Conservation (phyloP, 2,329 filamentous ascomycete species). For the Intubia oerlemansii region DNA sequence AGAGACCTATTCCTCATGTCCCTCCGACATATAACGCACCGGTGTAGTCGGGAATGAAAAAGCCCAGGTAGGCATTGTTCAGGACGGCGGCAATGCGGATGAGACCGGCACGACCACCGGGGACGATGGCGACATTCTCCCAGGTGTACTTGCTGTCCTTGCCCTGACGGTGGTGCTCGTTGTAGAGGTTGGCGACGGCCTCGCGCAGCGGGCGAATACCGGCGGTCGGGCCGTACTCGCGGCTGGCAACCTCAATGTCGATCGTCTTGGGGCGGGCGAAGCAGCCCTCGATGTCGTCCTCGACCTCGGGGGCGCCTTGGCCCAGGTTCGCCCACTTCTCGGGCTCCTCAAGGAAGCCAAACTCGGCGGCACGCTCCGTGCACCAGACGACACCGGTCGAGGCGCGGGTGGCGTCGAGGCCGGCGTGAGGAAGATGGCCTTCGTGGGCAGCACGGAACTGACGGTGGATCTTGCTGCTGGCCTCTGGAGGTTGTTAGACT, state of each 20-base stretch:
- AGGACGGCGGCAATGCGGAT: conserved; percentile 89
- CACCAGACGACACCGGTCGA: conserved; percentile 93
- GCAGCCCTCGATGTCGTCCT: conserved; percentile 77
- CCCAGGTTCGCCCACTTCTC: conserved; percentile 80
- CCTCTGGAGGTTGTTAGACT: too few species aligned
- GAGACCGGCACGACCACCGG: conserved; percentile 75
- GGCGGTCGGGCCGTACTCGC: conserved; percentile 85
- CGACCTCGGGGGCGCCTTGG: conserved; percentile 83
- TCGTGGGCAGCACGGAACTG: conserved; percentile 82
- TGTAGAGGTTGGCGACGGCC: conserved; percentile 82
- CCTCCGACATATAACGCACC: too few species aligned
- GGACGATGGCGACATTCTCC: conserved; percentile 95
- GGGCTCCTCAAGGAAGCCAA: conserved; percentile 70
- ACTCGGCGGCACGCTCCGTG: conserved; percentile 68
- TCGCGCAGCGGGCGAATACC: conserved; percentile 81
- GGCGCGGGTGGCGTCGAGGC: conserved; percentile 68
- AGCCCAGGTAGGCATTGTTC: conserved; percentile 78
- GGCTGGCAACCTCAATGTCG: conserved; percentile 53
- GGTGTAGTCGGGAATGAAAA: conserved; percentile 90
- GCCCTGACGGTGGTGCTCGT: conserved; percentile 72
- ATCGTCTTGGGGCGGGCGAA: conserved; percentile 65
- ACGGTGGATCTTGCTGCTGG: conserved; percentile 63
- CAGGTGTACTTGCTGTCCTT: conserved; percentile 82
- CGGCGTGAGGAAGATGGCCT: conserved; percentile 76
- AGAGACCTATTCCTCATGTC: too few species aligned